A percentile compares a stretch with the other conserved stretches of the same genome.
phyloP scores from a whole-genome alignment of 1,284 basidiomycete species.

The Cystobasidiaceae sp. region DNA sequence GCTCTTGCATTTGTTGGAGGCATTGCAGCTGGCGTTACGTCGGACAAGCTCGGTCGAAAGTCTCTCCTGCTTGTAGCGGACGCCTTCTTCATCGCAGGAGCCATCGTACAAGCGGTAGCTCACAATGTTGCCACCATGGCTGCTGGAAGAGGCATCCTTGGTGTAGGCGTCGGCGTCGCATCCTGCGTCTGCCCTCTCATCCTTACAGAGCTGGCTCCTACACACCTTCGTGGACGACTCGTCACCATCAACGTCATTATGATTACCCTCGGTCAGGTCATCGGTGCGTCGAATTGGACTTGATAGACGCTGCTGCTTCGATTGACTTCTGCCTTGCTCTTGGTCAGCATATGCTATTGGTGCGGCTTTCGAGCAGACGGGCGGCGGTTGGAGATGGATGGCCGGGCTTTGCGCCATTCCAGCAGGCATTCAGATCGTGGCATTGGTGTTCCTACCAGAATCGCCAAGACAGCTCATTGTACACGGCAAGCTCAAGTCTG shows the following conservation, averaged over 20 bases:
- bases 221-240: conserved; percentile 64
- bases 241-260: conserved; percentile 52
- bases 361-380: conserved; percentile 57
- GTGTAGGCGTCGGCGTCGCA: conserved; percentile 51
- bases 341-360: conserved; percentile 30
- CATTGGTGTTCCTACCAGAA: conserved; percentile 28
- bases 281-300: conserved; percentile 3
- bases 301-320: neutral
- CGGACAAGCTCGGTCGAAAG: conserved; percentile 66
- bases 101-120: conserved; percentile 59
- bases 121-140: conserved; percentile 69
- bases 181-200: conserved; percentile 74
- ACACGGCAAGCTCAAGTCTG: conserved; percentile 52
- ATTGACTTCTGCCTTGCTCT: neutral
- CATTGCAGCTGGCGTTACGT: conserved; percentile 62
- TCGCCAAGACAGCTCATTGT: conserved; percentile 30
- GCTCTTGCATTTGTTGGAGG: conserved; percentile 71
- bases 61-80: conserved; percentile 48
- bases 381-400: conserved; percentile 76
- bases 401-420: conserved; percentile 49
- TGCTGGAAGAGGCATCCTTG: conserved; percentile 67
- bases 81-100: conserved; percentile 68
- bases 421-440: conserved; percentile 29
- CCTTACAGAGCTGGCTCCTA: conserved; percentile 76
- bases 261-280: conserved; percentile 41